Evolutionary conservation across 495 filamentous ascomycete species (phyloP).

Genomic region (Hyaloscypha finlandica): DNA sequence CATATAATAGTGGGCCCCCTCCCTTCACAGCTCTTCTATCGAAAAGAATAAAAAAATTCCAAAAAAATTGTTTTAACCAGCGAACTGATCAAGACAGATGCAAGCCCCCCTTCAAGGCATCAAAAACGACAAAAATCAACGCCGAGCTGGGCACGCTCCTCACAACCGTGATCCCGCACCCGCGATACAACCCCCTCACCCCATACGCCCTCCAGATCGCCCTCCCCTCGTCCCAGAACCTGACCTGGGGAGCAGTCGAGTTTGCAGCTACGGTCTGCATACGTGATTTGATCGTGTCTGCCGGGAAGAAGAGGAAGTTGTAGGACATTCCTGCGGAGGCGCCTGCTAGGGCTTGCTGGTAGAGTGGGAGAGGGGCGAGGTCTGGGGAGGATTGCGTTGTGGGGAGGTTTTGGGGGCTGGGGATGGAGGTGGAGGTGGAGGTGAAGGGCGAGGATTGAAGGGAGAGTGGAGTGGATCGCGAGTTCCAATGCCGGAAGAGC

Average conservation of each 20-base stretch:
- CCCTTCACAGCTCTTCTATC: too few relatives aligned
- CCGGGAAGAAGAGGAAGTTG: slow-evolving; percentile 95
- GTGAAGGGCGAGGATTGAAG: not conserved
- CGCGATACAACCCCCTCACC: slow-evolving; percentile 81
- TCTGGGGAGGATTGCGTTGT: not conserved
- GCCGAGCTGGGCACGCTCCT: slow-evolving; percentile 92
- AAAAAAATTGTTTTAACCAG: too few relatives aligned
- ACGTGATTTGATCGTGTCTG: slow-evolving; percentile 93
- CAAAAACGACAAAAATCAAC: slow-evolving; percentile 93
- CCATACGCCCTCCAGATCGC: slow-evolving; percentile 81
- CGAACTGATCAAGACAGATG: slow-evolving; percentile 16
- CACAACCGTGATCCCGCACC: slow-evolving; percentile 90
- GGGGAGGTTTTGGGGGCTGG: slow-evolving; percentile 7
- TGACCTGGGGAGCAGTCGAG: slow-evolving; percentile 38
- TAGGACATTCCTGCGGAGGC: slow-evolving; percentile 91
- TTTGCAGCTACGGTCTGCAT: slow-evolving; percentile 88
- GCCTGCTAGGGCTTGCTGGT: slow-evolving; percentile 84
- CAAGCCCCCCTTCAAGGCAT: slow-evolving; percentile 72
- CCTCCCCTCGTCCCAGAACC: slow-evolving; percentile 69
- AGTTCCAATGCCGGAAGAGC: slow-evolving; percentile 55
- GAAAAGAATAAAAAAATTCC: too few relatives aligned
- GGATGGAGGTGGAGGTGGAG: not conserved
- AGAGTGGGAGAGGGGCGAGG: slow-evolving; percentile 56
- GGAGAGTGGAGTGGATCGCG: not conserved
- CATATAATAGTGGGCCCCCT: too few relatives aligned